These are phyloP conservation scores for Xylaria telfairii DNA, from an alignment of 495 filamentous ascomycete genomes.

Conservation along the genomic window DNA sequence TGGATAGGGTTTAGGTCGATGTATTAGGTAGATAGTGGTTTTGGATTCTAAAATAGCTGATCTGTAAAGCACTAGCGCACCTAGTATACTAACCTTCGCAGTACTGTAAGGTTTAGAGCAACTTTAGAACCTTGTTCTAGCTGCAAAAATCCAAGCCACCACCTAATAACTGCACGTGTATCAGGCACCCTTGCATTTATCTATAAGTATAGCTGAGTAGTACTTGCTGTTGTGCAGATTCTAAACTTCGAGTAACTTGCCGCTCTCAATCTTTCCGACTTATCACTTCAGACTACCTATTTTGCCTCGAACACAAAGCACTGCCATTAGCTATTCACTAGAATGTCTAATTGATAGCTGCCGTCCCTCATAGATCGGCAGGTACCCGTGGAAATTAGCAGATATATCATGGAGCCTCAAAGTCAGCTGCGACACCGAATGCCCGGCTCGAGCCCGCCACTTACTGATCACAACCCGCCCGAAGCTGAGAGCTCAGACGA, in stretches of 20 bases:
- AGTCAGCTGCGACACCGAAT: constrained; percentile 22
- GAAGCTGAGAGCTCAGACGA: constrained; percentile 30
- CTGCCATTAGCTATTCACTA: neutral
- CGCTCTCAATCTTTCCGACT: neutral
- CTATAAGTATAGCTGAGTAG: neutral
- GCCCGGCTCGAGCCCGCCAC: constrained; percentile 1
- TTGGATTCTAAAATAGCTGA: too few relatives aligned
- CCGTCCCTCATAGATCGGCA: neutral
- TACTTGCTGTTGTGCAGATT: too few relatives aligned
- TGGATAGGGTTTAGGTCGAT: too few relatives aligned
- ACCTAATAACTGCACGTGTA: neutral
- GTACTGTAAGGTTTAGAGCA: too few relatives aligned
- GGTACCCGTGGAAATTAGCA: neutral
- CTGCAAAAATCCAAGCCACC: neutral
- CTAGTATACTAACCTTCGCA: too few relatives aligned
- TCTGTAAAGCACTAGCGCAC: too few relatives aligned
- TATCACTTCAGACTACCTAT: neutral
- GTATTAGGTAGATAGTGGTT: too few relatives aligned
- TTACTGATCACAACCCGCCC: neutral
- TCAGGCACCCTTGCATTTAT: neutral
- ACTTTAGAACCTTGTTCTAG: neutral
- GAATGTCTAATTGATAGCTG: neutral
- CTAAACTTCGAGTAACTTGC: neutral
- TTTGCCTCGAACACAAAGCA: neutral
- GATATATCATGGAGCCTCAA: constrained; percentile 26